Conservation (phyloP, 495 filamentous ascomycete genomes). For the Penicillium lividum region DNA sequence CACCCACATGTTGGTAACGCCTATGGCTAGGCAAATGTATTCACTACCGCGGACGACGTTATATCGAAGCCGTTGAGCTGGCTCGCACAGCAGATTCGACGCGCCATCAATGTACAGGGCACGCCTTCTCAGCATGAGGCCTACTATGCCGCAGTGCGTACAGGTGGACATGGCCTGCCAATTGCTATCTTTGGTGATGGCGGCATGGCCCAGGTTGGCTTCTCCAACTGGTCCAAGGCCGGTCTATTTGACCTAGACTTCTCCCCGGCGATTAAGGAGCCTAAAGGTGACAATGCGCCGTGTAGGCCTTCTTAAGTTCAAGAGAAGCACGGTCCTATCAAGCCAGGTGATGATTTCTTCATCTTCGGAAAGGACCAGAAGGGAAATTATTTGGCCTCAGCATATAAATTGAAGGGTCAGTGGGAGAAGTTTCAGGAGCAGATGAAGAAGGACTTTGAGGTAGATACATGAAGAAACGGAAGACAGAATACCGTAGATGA, state of each 20-base stretch:
- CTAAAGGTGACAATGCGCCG: slow-evolving; percentile 10
- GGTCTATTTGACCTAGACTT: slow-evolving; percentile 49
- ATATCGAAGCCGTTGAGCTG: slow-evolving; percentile 41
- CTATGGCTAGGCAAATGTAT: slow-evolving; percentile 32
- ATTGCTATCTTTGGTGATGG: slow-evolving; percentile 38
- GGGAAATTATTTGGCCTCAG: slow-evolving; percentile 46
- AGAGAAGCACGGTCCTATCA: slow-evolving; percentile 28
- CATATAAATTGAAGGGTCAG: slow-evolving; percentile 25
- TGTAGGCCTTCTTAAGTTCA: slow-evolving; percentile 30
- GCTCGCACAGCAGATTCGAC: slow-evolving; percentile 37
- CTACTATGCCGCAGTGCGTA: slow-evolving; percentile 25
- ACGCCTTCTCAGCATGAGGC: slow-evolving; percentile 45
- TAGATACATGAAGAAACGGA: background rate
- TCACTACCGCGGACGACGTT: slow-evolving; percentile 36
- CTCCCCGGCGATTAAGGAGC: slow-evolving; percentile 32
- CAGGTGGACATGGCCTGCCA: slow-evolving; percentile 20
- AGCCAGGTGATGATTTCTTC: slow-evolving; percentile 28
- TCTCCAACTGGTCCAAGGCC: slow-evolving; percentile 50
- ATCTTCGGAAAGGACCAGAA: slow-evolving; percentile 50
- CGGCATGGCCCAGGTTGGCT: slow-evolving; percentile 34
- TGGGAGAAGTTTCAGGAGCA: slow-evolving; percentile 29
- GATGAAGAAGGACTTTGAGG: slow-evolving; percentile 21
- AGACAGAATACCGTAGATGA: background rate
- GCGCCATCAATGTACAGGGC: slow-evolving; percentile 42
- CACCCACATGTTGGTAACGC: slow-evolving; percentile 27